phyloP scores from a whole-genome alignment of 257 asterid genomes.

The Leonotis leonurus region DNA sequence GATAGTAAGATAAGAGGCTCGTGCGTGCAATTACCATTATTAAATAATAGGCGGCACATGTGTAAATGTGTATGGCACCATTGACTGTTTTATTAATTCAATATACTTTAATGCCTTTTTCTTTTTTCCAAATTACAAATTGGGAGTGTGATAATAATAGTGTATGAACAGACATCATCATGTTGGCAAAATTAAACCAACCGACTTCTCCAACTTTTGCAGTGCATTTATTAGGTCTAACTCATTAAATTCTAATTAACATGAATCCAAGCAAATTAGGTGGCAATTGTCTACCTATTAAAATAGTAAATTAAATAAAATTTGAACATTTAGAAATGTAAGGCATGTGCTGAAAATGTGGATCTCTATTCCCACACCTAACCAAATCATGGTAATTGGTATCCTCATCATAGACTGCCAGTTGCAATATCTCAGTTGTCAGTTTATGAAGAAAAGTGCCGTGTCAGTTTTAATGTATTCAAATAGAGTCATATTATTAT shows the following conservation, averaged over 20 bases:
- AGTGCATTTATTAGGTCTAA: background rate
- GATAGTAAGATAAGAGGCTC: background rate
- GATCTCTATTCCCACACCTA: background rate
- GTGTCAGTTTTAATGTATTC: too few relatives aligned
- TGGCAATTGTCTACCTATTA: background rate
- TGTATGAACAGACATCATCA: background rate
- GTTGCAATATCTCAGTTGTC: background rate
- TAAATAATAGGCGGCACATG: background rate
- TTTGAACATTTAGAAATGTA: too few relatives aligned
- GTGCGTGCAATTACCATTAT: background rate
- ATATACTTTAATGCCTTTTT: background rate
- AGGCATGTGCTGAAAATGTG: background rate
- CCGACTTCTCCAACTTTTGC: background rate
- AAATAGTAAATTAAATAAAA: background rate
- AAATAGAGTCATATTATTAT: too few relatives aligned
- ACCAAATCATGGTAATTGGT: background rate
- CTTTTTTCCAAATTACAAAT: too few relatives aligned
- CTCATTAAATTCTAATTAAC: background rate
- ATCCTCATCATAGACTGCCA: background rate
- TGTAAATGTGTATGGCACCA: background rate
- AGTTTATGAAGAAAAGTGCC: too few relatives aligned
- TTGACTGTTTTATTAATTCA: background rate
- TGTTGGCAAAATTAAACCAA: background rate
- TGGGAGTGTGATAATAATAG: background rate
- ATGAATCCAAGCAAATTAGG: slow-evolving; percentile 10